A percentile compares a stretch with the other conserved stretches of the same genome.
Evolutionary conservation across 129 eudicot genomes (phyloP).

Genomic region (Heracleum sosnowskyi): DNA sequence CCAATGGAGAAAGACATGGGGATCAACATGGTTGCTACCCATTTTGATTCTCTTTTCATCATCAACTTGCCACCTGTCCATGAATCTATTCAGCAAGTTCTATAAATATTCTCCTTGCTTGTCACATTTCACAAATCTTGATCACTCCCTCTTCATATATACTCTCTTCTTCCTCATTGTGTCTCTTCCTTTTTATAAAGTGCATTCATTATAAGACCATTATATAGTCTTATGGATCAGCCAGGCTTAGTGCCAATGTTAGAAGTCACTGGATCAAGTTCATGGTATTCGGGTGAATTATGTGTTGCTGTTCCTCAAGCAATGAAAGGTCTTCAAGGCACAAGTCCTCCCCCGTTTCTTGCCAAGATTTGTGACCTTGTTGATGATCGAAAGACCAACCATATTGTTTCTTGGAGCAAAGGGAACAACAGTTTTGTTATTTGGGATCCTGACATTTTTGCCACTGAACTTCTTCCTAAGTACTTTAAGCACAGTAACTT

Average conservation of each 20-base stretch:
- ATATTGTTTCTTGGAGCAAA: constrained; percentile 64
- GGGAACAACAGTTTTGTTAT: constrained; percentile 76
- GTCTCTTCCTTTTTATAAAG: background rate
- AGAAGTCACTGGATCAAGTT: constrained; percentile 13
- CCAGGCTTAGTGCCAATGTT: constrained; percentile 13
- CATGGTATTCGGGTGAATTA: constrained; percentile 9
- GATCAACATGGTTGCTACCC: background rate
- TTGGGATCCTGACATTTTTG: constrained; percentile 79
- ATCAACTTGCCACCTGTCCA: constrained; percentile 10
- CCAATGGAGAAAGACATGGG: constrained; percentile 8
- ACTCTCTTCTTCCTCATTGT: background rate
- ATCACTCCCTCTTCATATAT: background rate
- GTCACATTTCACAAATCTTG: background rate
- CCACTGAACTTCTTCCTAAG: constrained; percentile 61
- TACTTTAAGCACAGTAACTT: constrained; percentile 63
- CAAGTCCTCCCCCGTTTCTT: constrained; percentile 75
- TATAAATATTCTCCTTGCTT: constrained; percentile 4
- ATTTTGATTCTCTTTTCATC: constrained; percentile 1
- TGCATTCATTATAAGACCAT: background rate
- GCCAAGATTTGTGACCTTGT: constrained; percentile 77
- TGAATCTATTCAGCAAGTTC: background rate
- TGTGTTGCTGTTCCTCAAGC: constrained; percentile 43
- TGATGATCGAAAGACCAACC: constrained; percentile 49
- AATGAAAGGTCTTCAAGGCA: constrained; percentile 57
- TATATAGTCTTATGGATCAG: constrained; percentile 15